Percentiles rank a stretch among this genome's conserved stretches.
Evolutionary conservation across 176 grass and related monocot genomes (phyloP).

Genomic region (Ananas comosus): DNA sequence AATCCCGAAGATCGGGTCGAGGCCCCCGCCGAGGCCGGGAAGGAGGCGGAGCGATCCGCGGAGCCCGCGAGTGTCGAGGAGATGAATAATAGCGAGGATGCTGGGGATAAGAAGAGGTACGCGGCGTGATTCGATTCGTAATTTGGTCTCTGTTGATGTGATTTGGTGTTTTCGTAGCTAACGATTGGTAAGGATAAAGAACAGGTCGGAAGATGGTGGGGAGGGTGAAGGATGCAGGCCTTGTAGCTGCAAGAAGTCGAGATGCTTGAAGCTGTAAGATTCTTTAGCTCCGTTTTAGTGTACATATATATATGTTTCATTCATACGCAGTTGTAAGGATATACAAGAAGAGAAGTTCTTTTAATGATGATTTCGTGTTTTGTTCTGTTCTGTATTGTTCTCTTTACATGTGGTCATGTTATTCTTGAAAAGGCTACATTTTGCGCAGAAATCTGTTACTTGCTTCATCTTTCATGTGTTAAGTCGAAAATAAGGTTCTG

Average conservation of each 20-base stretch:
- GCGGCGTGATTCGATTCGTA: background rate
- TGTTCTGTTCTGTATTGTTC: no score
- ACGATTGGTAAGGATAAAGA: background rate
- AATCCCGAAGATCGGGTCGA: background rate
- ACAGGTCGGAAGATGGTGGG: conserved; percentile 25
- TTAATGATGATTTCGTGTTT: background rate
- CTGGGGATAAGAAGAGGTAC: background rate
- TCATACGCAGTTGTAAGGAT: background rate
- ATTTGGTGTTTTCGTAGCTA: background rate
- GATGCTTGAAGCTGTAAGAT: conserved; percentile 63
- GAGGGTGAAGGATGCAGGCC: conserved; percentile 57
- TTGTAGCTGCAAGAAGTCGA: conserved; percentile 65
- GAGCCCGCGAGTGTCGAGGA: background rate
- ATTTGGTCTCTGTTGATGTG: background rate
- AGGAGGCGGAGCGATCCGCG: background rate
- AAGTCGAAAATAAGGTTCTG: no score
- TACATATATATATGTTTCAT: background rate
- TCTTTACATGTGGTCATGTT: no score
- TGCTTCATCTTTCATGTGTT: no score
- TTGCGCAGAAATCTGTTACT: no score
- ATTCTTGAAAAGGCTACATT: no score
- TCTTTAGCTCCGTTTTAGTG: background rate
- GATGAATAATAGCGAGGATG: background rate
- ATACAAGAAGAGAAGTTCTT: background rate
- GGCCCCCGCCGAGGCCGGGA: background rate